These are phyloP conservation scores for Perilla frutescens DNA, from an alignment of 257 asterid species.

Conservation along the genomic window DNA sequence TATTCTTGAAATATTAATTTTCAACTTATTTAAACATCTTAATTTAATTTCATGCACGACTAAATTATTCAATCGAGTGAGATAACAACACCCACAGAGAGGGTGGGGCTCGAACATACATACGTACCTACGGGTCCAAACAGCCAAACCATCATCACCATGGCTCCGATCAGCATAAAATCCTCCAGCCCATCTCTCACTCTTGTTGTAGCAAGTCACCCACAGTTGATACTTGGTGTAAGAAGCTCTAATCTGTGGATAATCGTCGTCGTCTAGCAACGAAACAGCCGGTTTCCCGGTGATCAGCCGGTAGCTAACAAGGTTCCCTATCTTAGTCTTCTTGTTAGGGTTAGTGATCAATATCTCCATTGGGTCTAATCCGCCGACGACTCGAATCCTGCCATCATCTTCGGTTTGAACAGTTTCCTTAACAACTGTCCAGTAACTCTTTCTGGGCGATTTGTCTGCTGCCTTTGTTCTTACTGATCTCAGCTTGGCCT, in stretches of 20 bases:
- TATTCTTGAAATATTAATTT: no score
- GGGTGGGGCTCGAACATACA: no score
- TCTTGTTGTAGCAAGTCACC: constrained; percentile 60
- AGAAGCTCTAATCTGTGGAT: constrained; percentile 67
- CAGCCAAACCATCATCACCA: constrained; percentile 74
- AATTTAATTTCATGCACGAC: no score
- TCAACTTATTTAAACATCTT: no score
- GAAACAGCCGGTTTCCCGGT: constrained; percentile 54
- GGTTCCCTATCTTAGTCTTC: constrained; percentile 62
- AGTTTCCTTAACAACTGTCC: constrained; percentile 59
- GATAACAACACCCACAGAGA: no score
- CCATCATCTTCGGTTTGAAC: constrained; percentile 55
- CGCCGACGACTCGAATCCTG: constrained; percentile 35
- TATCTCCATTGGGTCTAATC: constrained; percentile 49
- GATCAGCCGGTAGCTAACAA: constrained; percentile 60
- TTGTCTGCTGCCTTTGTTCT: constrained; percentile 13
- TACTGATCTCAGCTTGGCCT: constrained; percentile 47
- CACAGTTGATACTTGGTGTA: constrained; percentile 67
- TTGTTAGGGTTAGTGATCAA: constrained; percentile 60
- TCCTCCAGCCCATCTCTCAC: constrained; percentile 82
- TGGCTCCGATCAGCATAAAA: constrained; percentile 65
- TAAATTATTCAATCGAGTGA: no score
- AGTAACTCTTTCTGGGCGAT: constrained; percentile 73
- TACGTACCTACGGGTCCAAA: constrained; percentile 60
- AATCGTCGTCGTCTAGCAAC: constrained; percentile 55